These are phyloP conservation scores for Gossypium schwendimanii DNA, from an alignment of 441 rosid species.

Conservation along the genomic window DNA sequence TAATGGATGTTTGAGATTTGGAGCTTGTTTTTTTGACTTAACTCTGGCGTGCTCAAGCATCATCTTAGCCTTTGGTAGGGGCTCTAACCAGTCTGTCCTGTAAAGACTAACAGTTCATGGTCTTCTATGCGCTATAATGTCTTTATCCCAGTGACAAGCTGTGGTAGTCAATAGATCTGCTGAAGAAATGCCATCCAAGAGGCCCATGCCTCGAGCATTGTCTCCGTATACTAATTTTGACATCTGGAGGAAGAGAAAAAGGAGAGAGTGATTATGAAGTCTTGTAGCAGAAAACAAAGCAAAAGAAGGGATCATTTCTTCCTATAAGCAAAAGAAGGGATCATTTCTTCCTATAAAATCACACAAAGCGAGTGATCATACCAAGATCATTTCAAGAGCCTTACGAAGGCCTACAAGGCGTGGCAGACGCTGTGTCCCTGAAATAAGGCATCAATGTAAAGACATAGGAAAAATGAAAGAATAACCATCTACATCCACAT, in stretches of 20 bases:
- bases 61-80: not conserved
- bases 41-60: slow-evolving; percentile 5
- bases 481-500: not conserved
- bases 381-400: slow-evolving; percentile 10
- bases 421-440: slow-evolving; percentile 10
- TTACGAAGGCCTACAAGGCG: slow-evolving; percentile 3
- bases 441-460: not conserved
- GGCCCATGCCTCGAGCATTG: not conserved
- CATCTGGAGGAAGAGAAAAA: not conserved
- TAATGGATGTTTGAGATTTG: slow-evolving; percentile 12
- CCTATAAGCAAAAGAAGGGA: not conserved
- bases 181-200: not conserved
- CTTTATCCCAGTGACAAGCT: not conserved
- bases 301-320: too few relatives aligned
- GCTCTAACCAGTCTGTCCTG: slow-evolving; percentile 1
- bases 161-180: not conserved
- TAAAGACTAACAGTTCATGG: slow-evolving; percentile 2
- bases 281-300: not conserved
- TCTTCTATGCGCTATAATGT: not conserved
- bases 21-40: not conserved
- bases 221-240: not conserved
- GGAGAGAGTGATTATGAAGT: not conserved
- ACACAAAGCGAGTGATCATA: not conserved
- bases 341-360: not conserved
- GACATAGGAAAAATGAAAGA: not conserved